These are phyloP conservation scores for Malus hybrid DNA, from an alignment of 331 rosid species.

Conservation along the genomic window DNA sequence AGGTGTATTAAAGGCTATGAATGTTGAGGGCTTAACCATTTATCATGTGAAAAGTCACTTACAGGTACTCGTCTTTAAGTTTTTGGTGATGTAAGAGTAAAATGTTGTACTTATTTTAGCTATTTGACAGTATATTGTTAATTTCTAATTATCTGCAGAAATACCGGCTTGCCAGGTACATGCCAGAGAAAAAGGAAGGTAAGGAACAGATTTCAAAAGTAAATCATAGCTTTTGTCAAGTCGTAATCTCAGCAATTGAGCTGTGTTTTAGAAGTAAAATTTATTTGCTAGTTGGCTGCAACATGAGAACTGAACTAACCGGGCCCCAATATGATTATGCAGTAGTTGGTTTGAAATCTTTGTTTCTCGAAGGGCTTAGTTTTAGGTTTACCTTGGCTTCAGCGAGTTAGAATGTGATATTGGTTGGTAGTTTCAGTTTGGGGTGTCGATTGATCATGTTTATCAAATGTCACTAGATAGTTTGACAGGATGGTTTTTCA, in stretches of 20 bases:
- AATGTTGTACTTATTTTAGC: background rate
- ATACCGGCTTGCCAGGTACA: slow-evolving; percentile 37
- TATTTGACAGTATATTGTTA: background rate
- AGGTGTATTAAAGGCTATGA: slow-evolving; percentile 30
- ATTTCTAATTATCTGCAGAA: slow-evolving; percentile 25
- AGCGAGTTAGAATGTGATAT: background rate
- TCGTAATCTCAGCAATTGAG: background rate
- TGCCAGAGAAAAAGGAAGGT: slow-evolving; percentile 42
- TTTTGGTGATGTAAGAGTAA: background rate
- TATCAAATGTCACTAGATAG: background rate
- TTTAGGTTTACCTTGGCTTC: background rate
- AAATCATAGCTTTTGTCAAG: background rate
- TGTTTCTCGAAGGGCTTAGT: background rate
- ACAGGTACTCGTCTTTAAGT: slow-evolving; percentile 20
- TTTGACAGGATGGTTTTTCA: background rate
- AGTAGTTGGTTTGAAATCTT: background rate
- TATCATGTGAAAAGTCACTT: slow-evolving; percentile 45
- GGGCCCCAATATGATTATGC: background rate
- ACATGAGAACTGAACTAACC: background rate
- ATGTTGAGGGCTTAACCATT: slow-evolving; percentile 31
- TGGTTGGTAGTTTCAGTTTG: background rate
- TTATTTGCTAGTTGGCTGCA: background rate
- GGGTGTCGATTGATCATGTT: background rate
- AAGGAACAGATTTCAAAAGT: background rate
- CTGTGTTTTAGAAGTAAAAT: background rate